Percentiles rank a stretch among this genome's conserved stretches.
These are phyloP conservation scores for Pythium brassicae DNA, from an alignment of 352 stramenopile genomes.

Conservation along the genomic window DNA sequence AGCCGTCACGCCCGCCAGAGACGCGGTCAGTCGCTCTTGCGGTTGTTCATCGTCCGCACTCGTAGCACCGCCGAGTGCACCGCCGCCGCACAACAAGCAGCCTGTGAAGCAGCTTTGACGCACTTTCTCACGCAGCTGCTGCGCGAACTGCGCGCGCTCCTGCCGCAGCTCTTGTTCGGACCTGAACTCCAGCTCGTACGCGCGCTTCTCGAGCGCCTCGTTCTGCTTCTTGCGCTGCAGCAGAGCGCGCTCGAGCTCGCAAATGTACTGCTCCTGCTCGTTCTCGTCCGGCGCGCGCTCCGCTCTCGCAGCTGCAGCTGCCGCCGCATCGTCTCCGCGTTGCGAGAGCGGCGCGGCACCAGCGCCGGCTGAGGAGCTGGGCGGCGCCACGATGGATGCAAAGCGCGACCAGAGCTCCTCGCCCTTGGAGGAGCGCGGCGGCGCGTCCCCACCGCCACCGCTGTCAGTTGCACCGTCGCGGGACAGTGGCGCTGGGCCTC, in stretches of 20 bases:
- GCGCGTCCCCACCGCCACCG: constrained; percentile 4
- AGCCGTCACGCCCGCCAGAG: too few relatives aligned
- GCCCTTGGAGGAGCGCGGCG: constrained; percentile 12
- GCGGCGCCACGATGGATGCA: constrained; percentile 43
- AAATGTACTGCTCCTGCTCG: constrained; percentile 79
- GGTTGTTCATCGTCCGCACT: background rate
- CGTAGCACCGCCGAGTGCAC: too few relatives aligned
- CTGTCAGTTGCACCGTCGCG: background rate
- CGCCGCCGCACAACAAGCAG: too few relatives aligned
- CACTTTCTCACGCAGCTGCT: constrained; percentile 1
- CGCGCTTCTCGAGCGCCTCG: constrained; percentile 40
- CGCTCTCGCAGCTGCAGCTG: constrained; percentile 1
- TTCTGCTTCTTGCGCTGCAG: constrained; percentile 77
- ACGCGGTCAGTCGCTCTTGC: too few relatives aligned
- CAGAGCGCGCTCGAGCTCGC: constrained; percentile 62
- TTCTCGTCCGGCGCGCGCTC: constrained; percentile 27
- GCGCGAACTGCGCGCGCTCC: constrained; percentile 1
- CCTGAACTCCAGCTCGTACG: constrained; percentile 17
- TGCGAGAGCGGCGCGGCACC: constrained; percentile 6
- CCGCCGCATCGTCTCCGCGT: constrained; percentile 2
- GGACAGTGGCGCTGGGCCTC: background rate
- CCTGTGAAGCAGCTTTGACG: background rate
- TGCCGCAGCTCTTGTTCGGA: too few relatives aligned
- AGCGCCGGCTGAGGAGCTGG: too few relatives aligned
- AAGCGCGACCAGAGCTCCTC: constrained; percentile 41